Conservation (phyloP, 2,329 filamentous ascomycete genomes). For the Sclerotinia minor region DNA sequence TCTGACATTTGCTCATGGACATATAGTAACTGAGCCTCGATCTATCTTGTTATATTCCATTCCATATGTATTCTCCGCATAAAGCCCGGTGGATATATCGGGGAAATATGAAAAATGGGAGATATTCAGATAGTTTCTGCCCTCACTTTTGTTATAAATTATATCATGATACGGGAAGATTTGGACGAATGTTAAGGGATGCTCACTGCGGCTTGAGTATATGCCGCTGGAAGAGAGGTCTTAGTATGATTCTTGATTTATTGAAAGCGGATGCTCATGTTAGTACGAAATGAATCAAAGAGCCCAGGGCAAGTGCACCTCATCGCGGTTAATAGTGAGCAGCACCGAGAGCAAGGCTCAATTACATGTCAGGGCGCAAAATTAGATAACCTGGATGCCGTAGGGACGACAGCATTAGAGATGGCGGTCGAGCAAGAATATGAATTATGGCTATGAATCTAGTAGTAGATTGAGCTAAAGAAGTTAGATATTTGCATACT, state of each 20-base stretch:
- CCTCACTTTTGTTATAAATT: too few relatives aligned
- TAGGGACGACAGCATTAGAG: neutral
- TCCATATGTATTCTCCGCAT: constrained; percentile 31
- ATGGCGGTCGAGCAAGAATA: constrained; percentile 24
- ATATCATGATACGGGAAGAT: constrained; percentile 10
- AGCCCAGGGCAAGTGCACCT: constrained; percentile 14
- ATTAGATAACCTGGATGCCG: too few relatives aligned
- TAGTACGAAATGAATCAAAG: constrained; percentile 7
- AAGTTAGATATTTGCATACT: too few relatives aligned
- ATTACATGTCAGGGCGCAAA: too few relatives aligned
- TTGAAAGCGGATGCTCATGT: constrained; percentile 27
- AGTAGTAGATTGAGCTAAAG: neutral
- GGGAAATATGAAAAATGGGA: constrained; percentile 26
- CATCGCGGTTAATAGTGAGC: constrained; percentile 25
- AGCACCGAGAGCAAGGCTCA: constrained; percentile 16
- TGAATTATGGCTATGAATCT: constrained; percentile 29
- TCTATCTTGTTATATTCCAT: constrained; percentile 27
- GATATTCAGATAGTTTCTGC: constrained; percentile 27
- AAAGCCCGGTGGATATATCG: constrained; percentile 27
- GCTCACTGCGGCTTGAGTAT: constrained; percentile 20
- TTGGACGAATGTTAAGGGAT: neutral
- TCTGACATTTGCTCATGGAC: constrained; percentile 27
- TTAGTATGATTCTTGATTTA: constrained; percentile 19
- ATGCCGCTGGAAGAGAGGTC: constrained; percentile 22
- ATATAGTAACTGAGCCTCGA: constrained; percentile 26